Conservation (phyloP, 2,329 filamentous ascomycete genomes). For the Cyanodermella asteris region DNA sequence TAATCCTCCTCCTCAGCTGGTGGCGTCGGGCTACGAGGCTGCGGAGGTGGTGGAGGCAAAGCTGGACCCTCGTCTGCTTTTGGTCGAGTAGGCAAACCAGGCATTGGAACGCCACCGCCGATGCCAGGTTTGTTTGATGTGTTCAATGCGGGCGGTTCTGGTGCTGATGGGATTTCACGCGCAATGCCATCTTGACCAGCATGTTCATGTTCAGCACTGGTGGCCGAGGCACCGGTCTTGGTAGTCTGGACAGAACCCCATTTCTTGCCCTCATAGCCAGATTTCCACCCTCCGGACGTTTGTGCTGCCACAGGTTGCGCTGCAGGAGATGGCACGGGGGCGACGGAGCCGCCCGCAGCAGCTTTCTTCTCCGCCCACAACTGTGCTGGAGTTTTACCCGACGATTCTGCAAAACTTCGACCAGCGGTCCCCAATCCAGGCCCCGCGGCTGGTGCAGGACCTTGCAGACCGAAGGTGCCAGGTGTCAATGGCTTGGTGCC, state of each 20-base stretch:
- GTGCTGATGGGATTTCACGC: constrained; percentile 25
- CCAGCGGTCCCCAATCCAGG: constrained; percentile 64
- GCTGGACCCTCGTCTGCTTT: constrained; percentile 25
- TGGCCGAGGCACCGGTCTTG: constrained; percentile 41
- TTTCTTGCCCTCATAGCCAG: constrained; percentile 69
- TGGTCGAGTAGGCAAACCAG: constrained; percentile 46
- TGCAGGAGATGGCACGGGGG: constrained; percentile 23
- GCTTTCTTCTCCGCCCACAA: constrained; percentile 97
- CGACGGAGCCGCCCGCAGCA: constrained; percentile 38
- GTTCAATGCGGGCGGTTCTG: constrained; percentile 41
- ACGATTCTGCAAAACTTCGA: constrained; percentile 82
- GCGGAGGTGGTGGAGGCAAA: constrained; percentile 23
- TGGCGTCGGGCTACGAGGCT: constrained; percentile 23
- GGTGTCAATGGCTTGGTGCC: constrained; percentile 82
- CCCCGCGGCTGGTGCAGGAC: constrained; percentile 34
- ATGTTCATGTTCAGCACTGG: constrained; percentile 33
- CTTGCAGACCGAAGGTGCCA: constrained; percentile 41
- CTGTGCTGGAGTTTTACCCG: constrained; percentile 90
- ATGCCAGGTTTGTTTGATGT: constrained; percentile 46
- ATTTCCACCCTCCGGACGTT: constrained; percentile 69
- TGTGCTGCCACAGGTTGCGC: constrained; percentile 43
- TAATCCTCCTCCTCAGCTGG: too few relatives aligned
- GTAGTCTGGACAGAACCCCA: constrained; percentile 70
- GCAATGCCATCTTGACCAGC: constrained; percentile 34
- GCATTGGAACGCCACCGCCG: constrained; percentile 49